phyloP scores from a whole-genome alignment of 2,329 filamentous ascomycete genomes.

The Colletotrichum agaves region DNA sequence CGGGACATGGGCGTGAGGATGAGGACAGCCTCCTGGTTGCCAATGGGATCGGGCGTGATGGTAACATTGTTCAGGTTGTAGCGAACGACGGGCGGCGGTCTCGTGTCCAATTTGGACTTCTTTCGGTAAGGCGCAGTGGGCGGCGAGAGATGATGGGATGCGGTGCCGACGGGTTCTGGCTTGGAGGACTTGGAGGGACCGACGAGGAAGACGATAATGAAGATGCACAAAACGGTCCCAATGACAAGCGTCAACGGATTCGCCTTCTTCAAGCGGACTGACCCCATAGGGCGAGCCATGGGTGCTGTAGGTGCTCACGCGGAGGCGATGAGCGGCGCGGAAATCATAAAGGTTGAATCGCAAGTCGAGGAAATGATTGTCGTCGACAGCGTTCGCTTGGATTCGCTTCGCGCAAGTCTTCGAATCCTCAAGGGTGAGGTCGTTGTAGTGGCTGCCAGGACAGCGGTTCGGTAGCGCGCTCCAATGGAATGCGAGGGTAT shows the following conservation, averaged over 20 bases:
- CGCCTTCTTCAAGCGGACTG: conserved; percentile 80
- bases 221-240: conserved; percentile 76
- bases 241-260: conserved; percentile 81
- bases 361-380: conserved; percentile 10
- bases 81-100: conserved; percentile 86
- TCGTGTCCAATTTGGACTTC: conserved; percentile 62
- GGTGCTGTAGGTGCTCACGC: conserved; percentile 39
- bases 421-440: not conserved
- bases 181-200: conserved; percentile 61
- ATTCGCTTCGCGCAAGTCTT: conserved; percentile 5
- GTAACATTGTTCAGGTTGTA: conserved; percentile 98
- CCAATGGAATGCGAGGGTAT: not conserved
- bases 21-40: conserved; percentile 85
- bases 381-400: conserved; percentile 15
- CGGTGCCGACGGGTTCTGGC: conserved; percentile 58
- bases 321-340: conserved; percentile 38
- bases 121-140: conserved; percentile 57
- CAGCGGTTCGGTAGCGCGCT: conserved; percentile 13
- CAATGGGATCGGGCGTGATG: conserved; percentile 78
- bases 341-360: conserved; percentile 35
- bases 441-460: not conserved
- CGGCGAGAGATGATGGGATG: conserved; percentile 56
- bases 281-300: conserved; percentile 70
- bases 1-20: conserved; percentile 92
- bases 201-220: conserved; percentile 74